A percentile compares a stretch with the other conserved stretches of the same genome.
Evolutionary conservation across 1,139 yeast genomes (phyloP).

Genomic region (Suhomyces ambrosiae): DNA sequence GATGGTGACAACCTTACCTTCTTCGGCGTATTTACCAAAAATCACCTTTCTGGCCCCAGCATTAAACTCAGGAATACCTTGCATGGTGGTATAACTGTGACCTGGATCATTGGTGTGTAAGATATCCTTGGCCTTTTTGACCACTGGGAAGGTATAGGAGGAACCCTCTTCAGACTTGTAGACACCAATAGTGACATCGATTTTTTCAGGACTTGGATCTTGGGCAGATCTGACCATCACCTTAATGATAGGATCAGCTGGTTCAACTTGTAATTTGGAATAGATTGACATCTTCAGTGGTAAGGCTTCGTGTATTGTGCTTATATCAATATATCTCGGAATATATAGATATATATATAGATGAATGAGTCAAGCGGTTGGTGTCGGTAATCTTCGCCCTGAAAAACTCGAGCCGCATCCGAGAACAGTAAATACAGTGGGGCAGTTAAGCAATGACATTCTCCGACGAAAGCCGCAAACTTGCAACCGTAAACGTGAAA

Average conservation of each 20-base stretch:
- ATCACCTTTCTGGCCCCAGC: constrained; percentile 38
- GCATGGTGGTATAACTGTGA: constrained; percentile 47
- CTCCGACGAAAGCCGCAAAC: no score
- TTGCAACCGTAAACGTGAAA: no score
- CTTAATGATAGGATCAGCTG: constrained; percentile 42
- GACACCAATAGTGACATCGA: constrained; percentile 48
- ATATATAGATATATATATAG: no score
- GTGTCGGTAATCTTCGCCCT: no score
- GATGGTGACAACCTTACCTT: constrained; percentile 36
- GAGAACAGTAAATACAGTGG: no score
- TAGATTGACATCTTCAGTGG: constrained; percentile 22
- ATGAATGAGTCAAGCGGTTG: no score
- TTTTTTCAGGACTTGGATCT: constrained; percentile 35
- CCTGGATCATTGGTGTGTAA: constrained; percentile 42
- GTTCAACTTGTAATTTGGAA: constrained; percentile 27
- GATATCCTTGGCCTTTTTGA: constrained; percentile 36
- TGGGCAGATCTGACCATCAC: constrained; percentile 29
- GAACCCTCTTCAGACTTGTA: constrained; percentile 43
- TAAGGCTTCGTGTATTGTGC: no score
- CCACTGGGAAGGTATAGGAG: constrained; percentile 42
- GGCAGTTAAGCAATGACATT: no score
- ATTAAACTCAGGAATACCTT: constrained; percentile 42
- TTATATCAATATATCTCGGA: no score
- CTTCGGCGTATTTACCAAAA: constrained; percentile 33
- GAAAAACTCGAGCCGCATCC: no score